Evolutionary conservation across 2,329 filamentous ascomycete species (phyloP).

Genomic region (Neopestalotiopsis sp.): DNA sequence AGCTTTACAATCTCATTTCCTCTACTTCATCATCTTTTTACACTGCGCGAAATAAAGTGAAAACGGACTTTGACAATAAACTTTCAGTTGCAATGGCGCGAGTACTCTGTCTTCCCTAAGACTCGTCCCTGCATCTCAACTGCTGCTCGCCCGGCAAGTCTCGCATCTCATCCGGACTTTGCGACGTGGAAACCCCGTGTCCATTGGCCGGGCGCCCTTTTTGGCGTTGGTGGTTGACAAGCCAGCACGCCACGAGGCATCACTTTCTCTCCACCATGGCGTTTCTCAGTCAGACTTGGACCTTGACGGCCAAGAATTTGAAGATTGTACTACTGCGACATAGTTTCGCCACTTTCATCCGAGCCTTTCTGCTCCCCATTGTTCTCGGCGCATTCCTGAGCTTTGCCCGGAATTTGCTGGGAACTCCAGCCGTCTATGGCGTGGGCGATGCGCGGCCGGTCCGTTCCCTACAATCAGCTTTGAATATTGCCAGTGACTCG

Average conservation of each 20-base stretch:
- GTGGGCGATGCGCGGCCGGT: conserved; percentile 68
- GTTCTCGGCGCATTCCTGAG: conserved; percentile 63
- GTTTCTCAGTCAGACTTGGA: conserved; percentile 62
- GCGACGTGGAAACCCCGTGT: background rate
- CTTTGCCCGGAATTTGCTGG: conserved; percentile 83
- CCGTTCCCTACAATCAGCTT: conserved; percentile 67
- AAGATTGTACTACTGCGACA: conserved; percentile 63
- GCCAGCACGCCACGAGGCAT: background rate
- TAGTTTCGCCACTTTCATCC: conserved; percentile 53
- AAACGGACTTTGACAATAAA: too few species aligned
- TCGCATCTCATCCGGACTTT: conserved; percentile 10
- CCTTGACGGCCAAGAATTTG: conserved; percentile 66
- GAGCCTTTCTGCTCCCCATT: conserved; percentile 65
- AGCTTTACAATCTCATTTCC: background rate
- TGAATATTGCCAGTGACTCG: conserved; percentile 56
- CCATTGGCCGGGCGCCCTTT: conserved; percentile 11
- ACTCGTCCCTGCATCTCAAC: conserved; percentile 8
- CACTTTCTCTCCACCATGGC: conserved; percentile 44
- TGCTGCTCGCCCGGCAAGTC: background rate
- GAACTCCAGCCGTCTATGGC: conserved; percentile 77
- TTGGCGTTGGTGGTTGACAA: conserved; percentile 12
- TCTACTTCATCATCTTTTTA: background rate
- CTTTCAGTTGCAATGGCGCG: conserved; percentile 17
- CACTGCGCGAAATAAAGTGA: background rate
- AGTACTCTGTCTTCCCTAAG: conserved; percentile 21